A percentile compares a stretch with the other conserved stretches of the same genome.
phyloP scores from a whole-genome alignment of 1,284 basidiomycete genomes.

The Vanrija sp. region DNA sequence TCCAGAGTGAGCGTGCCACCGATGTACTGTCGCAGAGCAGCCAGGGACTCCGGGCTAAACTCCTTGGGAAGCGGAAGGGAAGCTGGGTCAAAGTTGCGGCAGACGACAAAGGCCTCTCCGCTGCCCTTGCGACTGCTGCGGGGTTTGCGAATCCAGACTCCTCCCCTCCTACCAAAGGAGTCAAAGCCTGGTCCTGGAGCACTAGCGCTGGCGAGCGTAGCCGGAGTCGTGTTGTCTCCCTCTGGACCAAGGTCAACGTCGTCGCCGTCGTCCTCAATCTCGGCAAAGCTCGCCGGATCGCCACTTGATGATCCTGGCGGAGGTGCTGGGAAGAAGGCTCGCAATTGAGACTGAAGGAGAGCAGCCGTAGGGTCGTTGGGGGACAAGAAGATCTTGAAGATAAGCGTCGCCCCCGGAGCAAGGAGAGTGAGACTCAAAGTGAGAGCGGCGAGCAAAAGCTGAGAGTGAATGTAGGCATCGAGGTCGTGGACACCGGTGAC shows the following conservation, averaged over 20 bases:
- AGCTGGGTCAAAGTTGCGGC: conserved; percentile 51
- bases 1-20: conserved; percentile 42
- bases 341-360: conserved; percentile 50
- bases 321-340: conserved; percentile 51
- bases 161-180: conserved; percentile 37
- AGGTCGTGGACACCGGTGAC: conserved; percentile 59
- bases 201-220: too few species aligned
- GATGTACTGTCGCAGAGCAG: conserved; percentile 26
- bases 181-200: conserved; percentile 26
- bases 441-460: conserved; percentile 55
- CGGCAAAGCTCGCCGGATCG: neutral
- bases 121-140: conserved; percentile 48
- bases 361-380: conserved; percentile 50
- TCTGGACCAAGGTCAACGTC: conserved; percentile 8
- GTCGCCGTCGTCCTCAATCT: conserved; percentile 3
- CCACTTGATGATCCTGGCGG: neutral
- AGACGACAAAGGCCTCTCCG: conserved; percentile 57
- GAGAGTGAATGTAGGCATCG: conserved; percentile 58
- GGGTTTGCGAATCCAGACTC: conserved; percentile 50
- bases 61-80: conserved; percentile 35
- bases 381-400: conserved; percentile 59
- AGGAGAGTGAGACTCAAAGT: conserved; percentile 56
- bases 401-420: conserved; percentile 53
- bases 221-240: conserved; percentile 12
- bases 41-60: conserved; percentile 27